Evolutionary conservation across 2,329 filamentous ascomycete genomes (phyloP), one percentile per base, ranked within the genome.

Genomic region (Arthroderma sp.): DNA sequence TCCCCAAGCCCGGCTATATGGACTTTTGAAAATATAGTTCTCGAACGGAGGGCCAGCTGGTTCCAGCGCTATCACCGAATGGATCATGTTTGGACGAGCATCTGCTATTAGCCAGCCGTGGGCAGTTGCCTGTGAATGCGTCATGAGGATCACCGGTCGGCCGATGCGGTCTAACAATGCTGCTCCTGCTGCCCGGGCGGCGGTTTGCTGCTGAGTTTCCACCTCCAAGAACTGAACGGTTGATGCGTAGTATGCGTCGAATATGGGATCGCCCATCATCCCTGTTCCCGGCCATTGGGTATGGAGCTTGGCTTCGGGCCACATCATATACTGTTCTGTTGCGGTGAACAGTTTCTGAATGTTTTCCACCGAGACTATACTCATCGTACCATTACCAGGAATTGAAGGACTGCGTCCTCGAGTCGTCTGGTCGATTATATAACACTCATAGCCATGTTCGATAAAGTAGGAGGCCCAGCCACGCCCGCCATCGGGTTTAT

Each of bases 11-110:
- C 58, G 65, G 3, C 68, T 67, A 1, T 69, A 60, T 0, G 62
- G 64, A 19, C 63, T 67, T 9, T 65, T 68, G 21, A 74, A 68
- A 21, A 71, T 66, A 11, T 66, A 67, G n/a, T 77, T 73, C 23
- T 61, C 66, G 60, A 77, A 80, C 0, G 78, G 79, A 0, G 80
- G 79, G 0, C 80, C 80, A 2, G 69, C 65, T 0, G 80, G 80
- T 62, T 83, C 81, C 11, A 83, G 60, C 0, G 74, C 71, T 1
- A 83, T 66, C 19, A 81, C 73, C 0, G 68, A 75, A 19, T 73
- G 73, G 1, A 82, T 75, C 0, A 77, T 67, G 0, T 74, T 61
- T 0, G 80, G 79, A 2, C 73, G 65, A 1, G 68, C 66, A 61
- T 84, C 80, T 1, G 75, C 76, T 7, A 77, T 70, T 7, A 77